A percentile compares a stretch with the other conserved stretches of the same genome.
Conservation (phyloP, 169 alveolate species). For the Eimeria falciformis region DNA sequence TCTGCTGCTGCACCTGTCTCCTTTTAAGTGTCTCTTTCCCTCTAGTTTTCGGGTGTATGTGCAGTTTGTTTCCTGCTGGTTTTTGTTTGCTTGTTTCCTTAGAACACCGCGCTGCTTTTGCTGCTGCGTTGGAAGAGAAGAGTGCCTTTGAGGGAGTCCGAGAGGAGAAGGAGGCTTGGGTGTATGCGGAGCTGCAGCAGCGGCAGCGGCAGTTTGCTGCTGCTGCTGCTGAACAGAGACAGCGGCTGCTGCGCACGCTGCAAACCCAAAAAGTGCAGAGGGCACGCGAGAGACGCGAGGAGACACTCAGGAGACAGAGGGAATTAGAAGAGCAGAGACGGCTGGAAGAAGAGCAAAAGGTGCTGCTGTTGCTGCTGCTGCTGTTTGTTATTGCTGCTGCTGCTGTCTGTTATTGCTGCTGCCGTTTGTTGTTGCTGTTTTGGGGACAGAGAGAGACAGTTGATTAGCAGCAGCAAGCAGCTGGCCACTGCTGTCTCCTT, state of each 20-base stretch:
- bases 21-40: background rate
- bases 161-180: conserved; percentile 54
- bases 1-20: conserved; percentile 9
- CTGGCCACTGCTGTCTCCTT: background rate
- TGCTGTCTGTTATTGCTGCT: background rate
- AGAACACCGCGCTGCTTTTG: conserved; percentile 71
- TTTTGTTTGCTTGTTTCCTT: background rate
- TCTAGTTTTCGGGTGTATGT: background rate
- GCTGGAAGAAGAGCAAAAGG: conserved; percentile 62
- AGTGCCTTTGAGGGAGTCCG: conserved; percentile 29
- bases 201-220: conserved; percentile 46
- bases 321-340: conserved; percentile 1
- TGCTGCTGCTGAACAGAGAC: conserved; percentile 50
- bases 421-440: conserved; percentile 5
- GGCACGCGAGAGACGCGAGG: conserved; percentile 52
- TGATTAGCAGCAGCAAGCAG: background rate
- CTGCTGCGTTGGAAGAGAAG: conserved; percentile 64
- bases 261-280: conserved; percentile 32
- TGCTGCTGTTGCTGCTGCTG: conserved; percentile 39
- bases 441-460: background rate
- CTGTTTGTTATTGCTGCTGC: conserved; percentile 20
- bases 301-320: conserved; percentile 2
- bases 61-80: background rate
- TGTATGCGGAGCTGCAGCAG: conserved; percentile 29
- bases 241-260: conserved; percentile 29